A percentile compares a stretch with the other conserved stretches of the same genome.
These are phyloP conservation scores for Cryptomeria japonica DNA, from an alignment of 75 land plant genomes.

Conservation along the genomic window DNA sequence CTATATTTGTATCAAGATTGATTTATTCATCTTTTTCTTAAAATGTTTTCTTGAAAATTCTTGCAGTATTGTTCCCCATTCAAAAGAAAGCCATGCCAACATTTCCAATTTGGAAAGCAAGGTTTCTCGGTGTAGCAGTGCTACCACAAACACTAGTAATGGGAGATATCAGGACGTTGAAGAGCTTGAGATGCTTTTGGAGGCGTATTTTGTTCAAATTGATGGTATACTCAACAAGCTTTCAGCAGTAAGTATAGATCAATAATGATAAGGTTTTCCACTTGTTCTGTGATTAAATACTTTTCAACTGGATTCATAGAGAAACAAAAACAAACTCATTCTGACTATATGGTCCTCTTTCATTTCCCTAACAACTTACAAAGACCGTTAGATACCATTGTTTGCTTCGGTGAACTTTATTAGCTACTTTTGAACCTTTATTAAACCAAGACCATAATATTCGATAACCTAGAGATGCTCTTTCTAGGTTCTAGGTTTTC, in stretches of 20 bases:
- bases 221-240: slow-evolving; percentile 79
- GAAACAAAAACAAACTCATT: neutral
- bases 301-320: neutral
- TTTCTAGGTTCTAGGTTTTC: neutral
- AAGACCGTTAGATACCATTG: neutral
- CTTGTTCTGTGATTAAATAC: neutral
- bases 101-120: neutral
- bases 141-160: neutral
- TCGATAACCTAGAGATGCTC: neutral
- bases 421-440: neutral
- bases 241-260: slow-evolving; percentile 37
- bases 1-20: neutral
- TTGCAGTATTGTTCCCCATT: neutral
- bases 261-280: neutral
- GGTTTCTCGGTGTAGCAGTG: slow-evolving; percentile 13
- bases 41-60: neutral
- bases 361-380: neutral
- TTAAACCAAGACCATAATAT: neutral
- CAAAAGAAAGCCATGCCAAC: neutral
- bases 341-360: neutral
- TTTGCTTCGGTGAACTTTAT: neutral
- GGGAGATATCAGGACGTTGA: slow-evolving; percentile 28
- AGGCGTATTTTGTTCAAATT: slow-evolving; percentile 81
- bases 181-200: slow-evolving; percentile 88
- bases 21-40: neutral